These are phyloP conservation scores for Wickerhamia fluorescens DNA, from an alignment of 805 yeast species.

Conservation along the genomic window DNA sequence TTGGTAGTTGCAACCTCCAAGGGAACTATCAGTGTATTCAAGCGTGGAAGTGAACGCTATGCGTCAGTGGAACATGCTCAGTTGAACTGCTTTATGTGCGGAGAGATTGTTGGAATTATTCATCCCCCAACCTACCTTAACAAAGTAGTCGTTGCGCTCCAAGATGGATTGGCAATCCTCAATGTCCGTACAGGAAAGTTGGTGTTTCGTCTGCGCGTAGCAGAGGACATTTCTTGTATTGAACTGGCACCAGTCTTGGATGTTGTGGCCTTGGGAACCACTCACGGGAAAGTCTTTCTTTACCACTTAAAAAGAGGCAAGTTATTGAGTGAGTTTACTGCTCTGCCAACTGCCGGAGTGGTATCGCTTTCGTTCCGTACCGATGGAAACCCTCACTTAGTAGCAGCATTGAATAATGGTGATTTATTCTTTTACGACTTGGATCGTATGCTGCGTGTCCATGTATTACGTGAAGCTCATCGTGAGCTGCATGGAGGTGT, in stretches of 20 bases:
- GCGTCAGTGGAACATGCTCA: slow-evolving; percentile 40
- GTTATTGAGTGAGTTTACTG: slow-evolving; percentile 35
- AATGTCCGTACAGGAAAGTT: slow-evolving; percentile 76
- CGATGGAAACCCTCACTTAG: slow-evolving; percentile 80
- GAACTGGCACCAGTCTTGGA: slow-evolving; percentile 86
- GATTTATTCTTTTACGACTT: slow-evolving; percentile 83
- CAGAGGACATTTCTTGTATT: slow-evolving; percentile 52
- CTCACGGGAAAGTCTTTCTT: slow-evolving; percentile 57
- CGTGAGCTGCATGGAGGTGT: slow-evolving; percentile 72
- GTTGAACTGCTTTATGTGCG: slow-evolving; percentile 18
- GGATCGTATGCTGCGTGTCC: slow-evolving; percentile 64
- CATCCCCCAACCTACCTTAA: slow-evolving; percentile 93
- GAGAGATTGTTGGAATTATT: slow-evolving; percentile 57
- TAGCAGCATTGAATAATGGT: slow-evolving; percentile 72
- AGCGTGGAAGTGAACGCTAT: slow-evolving; percentile 38
- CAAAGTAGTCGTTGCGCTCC: slow-evolving; percentile 80
- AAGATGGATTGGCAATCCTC: slow-evolving; percentile 50
- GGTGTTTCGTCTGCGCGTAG: slow-evolving; percentile 44
- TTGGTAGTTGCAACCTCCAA: slow-evolving; percentile 46
- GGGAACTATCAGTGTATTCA: slow-evolving; percentile 47
- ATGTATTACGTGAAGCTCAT: slow-evolving; percentile 67
- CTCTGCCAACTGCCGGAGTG: slow-evolving; percentile 33
- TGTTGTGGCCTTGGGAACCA: slow-evolving; percentile 69
- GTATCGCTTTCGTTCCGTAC: slow-evolving; percentile 79
- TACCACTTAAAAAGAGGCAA: slow-evolving; percentile 64